Evolutionary conservation across 1,284 basidiomycete genomes (phyloP), one percentile per base, ranked within the genome.

Genomic region (Irpex lacteus): DNA sequence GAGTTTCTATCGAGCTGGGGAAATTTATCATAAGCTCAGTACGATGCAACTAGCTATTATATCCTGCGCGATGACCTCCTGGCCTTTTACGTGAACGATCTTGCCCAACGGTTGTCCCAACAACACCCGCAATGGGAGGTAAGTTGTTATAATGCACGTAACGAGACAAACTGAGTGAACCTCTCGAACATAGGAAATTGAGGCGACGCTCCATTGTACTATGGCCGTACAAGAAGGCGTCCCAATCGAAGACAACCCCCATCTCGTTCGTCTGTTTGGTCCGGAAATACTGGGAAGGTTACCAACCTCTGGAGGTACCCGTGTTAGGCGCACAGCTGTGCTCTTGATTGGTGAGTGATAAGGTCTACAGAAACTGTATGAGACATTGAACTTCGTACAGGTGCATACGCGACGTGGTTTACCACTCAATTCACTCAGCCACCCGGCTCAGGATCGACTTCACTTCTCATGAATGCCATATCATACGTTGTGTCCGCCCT

Each of bases 391-490:
- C 13, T 15, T 36, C 57, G 7, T 54, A 6, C 69, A 95, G 94
- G 90, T 15, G 83, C 89, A 0, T 96, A 95, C 70, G 87, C 94
- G 2, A 90, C 92, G 6, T 96, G 93, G 92, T 95, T 95, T 73
- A 87, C 82, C 61, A 87, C 78, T 32, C 84, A 81, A 72, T 81
- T 74, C 60, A 79, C 72, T 62, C 82, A 74, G 65, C 73, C 72
- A 1, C 72, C 75, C 1, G 74, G 74, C 0, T 71, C 75, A 0
- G 67, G 75, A 2, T 71, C 74, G 7, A 72, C 81, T 8, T 80
- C 79, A 67, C 76, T 85, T 4, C 77, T 90, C 1, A 81, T 89
- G 71, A 81, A 78, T 49, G 86, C 86, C 4, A 80, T 94, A 11
- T 83, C 82, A 11, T 95, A 91, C 72, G 88, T 94, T 47, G 92